Evolutionary conservation across 257 asterid species (phyloP), one percentile per base, ranked within the genome.

Genomic region (Gentiana straminea): DNA sequence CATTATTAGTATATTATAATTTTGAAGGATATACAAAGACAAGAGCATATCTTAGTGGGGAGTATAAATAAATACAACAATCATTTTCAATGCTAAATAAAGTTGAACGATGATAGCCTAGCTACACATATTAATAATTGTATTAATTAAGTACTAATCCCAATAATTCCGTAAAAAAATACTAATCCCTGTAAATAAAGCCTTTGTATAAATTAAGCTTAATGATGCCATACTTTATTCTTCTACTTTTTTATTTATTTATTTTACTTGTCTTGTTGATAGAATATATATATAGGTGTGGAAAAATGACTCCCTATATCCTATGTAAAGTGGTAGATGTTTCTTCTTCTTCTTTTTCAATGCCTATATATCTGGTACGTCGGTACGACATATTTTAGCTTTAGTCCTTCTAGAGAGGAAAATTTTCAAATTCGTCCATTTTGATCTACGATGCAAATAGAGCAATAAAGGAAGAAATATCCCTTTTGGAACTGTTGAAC

Each of bases 61-160:
- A 64, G 47, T 6, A 60, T 59, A 46, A 66, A 59, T 35, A 53
- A 53, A 54, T 36, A 46, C 4, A 60, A 54, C 66, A 60, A 49
- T 54, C 72, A 55, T 67, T 54, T 50, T 67, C 60, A 43, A 3
- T 33, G 39, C 36, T 35, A 67, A 55, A 39, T 37, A 60, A 55
- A 61, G 37, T 41, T 35, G 24, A 13, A 35, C 8, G 51, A 8
- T 11, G 11, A 6, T 24, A 24, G 24, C 24, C 24, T 24, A 7
- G 11, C 51, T 11, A 41, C 41, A 41, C 39, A 59, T 64, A 55
- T 46, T 33, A 55, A 48, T 51, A 43, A 38, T 32, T 52, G 35
- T 36, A 52, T 52, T 32, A 66, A 59, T 60, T 54, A 66, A 60
- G 50, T 48, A 54, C 52, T 35, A 36, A 67, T 60, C 66, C 71